These are phyloP conservation scores for Lasiodiplodia theobromae DNA, from an alignment of 2,329 filamentous ascomycete species.

Conservation along the genomic window DNA sequence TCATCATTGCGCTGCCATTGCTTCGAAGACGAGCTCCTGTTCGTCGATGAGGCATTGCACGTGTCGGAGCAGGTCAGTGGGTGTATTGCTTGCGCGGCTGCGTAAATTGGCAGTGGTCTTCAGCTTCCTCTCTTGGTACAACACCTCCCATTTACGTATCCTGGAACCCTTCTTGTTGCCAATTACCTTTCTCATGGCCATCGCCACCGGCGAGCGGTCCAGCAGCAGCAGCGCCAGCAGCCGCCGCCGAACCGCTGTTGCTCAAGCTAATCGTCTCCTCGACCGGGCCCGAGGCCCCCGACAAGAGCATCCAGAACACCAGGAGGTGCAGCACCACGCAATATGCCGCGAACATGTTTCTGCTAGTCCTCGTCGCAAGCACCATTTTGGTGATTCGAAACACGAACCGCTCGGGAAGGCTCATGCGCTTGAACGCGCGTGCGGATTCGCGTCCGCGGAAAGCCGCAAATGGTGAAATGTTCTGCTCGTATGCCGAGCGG, in stretches of 20 bases:
- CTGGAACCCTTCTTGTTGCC: conserved; percentile 48
- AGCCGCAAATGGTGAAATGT: conserved; percentile 92
- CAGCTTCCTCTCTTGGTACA: conserved; percentile 9
- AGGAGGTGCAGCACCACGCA: conserved; percentile 87
- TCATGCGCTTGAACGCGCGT: conserved; percentile 91
- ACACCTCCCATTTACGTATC: conserved; percentile 31
- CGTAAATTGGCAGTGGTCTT: conserved; percentile 22
- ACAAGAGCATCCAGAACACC: conserved; percentile 86
- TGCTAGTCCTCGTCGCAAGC: conserved; percentile 84
- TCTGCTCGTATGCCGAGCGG: conserved; percentile 89
- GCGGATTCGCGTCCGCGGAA: conserved; percentile 94
- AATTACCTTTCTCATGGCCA: conserved; percentile 38
- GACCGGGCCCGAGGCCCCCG: conserved; percentile 74
- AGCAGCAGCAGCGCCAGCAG: conserved; percentile 40
- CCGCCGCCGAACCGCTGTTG: conserved; percentile 34
- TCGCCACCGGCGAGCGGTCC: conserved; percentile 36
- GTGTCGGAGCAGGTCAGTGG: conserved; percentile 8
- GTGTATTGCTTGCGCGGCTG: conserved; percentile 19
- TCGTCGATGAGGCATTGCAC: conserved; percentile 21
- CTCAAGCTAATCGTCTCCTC: conserved; percentile 59
- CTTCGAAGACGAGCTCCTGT: background rate
- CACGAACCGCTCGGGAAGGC: conserved; percentile 84
- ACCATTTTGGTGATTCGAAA: conserved; percentile 92
- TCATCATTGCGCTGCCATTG: background rate
- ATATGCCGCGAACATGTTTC: conserved; percentile 93